These are phyloP conservation scores for Dorcoceras hygrometricum DNA, from an alignment of 257 asterid species.

Conservation along the genomic window DNA sequence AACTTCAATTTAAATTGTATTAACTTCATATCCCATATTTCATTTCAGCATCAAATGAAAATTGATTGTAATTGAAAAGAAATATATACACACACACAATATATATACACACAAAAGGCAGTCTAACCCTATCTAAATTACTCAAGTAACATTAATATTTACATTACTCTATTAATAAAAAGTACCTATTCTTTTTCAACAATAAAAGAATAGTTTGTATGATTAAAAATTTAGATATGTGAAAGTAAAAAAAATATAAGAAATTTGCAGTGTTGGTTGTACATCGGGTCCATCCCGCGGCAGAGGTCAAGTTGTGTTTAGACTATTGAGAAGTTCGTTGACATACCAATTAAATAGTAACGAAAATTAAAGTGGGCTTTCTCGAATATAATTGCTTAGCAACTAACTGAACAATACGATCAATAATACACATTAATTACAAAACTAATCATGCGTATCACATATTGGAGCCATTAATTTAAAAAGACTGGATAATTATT, in stretches of 20 bases:
- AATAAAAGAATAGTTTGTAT: background rate
- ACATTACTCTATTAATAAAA: too few species aligned
- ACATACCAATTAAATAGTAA: background rate
- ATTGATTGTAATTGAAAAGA: too few species aligned
- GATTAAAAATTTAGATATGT: background rate
- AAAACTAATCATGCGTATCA: background rate
- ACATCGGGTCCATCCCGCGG: background rate
- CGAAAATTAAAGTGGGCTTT: background rate
- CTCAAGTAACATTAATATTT: too few species aligned
- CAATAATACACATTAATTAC: too few species aligned
- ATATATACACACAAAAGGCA: too few species aligned
- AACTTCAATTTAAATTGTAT: background rate
- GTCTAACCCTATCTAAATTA: too few species aligned
- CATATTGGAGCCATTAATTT: background rate
- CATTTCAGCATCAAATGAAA: too few species aligned
- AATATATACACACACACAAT: too few species aligned
- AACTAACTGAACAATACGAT: background rate
- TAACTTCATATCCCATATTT: too few species aligned
- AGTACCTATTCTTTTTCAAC: too few species aligned
- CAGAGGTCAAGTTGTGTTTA: background rate
- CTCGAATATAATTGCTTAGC: background rate
- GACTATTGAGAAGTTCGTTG: background rate
- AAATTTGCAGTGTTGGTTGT: background rate
- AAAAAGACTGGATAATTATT: background rate
- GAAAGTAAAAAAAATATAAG: background rate